Evolutionary conservation across 1,284 basidiomycete species (phyloP).

Genomic region (Cryptococcus sp.): DNA sequence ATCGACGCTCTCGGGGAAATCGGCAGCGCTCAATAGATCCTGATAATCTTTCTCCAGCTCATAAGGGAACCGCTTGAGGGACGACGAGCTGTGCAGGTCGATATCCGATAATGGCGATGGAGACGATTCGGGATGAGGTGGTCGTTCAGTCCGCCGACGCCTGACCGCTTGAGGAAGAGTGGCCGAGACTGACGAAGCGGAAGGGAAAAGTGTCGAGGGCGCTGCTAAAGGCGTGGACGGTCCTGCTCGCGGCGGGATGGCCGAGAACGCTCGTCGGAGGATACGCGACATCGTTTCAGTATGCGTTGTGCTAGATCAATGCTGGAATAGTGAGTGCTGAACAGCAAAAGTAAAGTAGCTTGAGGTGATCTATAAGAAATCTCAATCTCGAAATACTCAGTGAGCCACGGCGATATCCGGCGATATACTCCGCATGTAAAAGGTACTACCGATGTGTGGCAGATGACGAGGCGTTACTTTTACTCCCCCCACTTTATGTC

Average conservation of each 20-base stretch:
- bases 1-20: constrained; percentile 32
- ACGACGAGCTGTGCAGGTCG: constrained; percentile 15
- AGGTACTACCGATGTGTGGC: constrained; percentile 10
- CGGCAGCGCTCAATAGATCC: constrained; percentile 11
- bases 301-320: neutral
- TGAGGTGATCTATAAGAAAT: neutral
- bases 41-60: constrained; percentile 46
- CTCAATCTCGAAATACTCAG: constrained; percentile 9
- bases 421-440: neutral
- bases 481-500: constrained; percentile 1
- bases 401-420: constrained; percentile 19
- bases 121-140: constrained; percentile 16
- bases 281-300: constrained; percentile 39
- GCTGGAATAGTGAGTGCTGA: neutral
- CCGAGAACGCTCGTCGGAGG: constrained; percentile 32
- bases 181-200: constrained; percentile 19
- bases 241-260: constrained; percentile 17
- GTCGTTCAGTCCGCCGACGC: constrained; percentile 31
- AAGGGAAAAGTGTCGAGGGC: constrained; percentile 19
- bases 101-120: constrained; percentile 29
- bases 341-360: constrained; percentile 2
- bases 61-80: constrained; percentile 29
- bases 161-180: constrained; percentile 42
- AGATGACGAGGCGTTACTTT: neutral
- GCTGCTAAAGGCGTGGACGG: constrained; percentile 15